Base-by-base conservation (phyloP, 208 protist genomes). In the Trypanosomatidae sp. region DNA sequence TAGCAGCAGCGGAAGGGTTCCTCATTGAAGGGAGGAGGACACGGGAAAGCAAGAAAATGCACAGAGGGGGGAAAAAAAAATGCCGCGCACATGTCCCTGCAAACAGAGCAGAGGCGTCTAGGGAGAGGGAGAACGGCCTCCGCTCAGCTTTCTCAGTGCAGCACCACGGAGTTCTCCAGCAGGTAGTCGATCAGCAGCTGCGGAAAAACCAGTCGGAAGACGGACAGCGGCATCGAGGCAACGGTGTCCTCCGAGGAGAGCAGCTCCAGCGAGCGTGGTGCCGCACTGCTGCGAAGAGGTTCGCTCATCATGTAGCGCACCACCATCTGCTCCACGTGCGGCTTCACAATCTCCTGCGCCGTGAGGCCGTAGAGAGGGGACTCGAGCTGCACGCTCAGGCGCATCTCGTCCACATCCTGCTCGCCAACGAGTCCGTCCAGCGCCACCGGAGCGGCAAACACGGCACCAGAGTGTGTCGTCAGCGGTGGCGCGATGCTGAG, bases 151-250 rank as follows among this genome's bases (percentile, higher is more conserved):
- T 2, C 5, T 79, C 53, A 74, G 50, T 88, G 84, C 41, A 96
- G 62, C 2, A 96, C 80, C 4, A 94, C 49, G 13, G 86, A 77
- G 69, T 89, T 79, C 52, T 77, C 50, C 1, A 96, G 83, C 49
- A 96, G 60, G 62, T 87, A 96, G 68, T 92, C 87, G n/a, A 96
- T 71, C 52, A 96, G 83, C 46, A 90, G 59, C 77, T 96, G 91
- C 17, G 91, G 88, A 73, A 89, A 94, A 0, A 79, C 81, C 0
- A 80, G 69, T 22, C 91, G 89, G 52, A 96, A 94, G 19, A 96
- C 81, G 6, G 89, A 91, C 8, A 96, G 74, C 8, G 91, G 91
- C 86, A 96, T 91, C 5, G 81, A 67, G 22, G 81, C 62, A 30
- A 91, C 43, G 46, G 46, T 41, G 0, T 56, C 69, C 5, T 33